A percentile compares a stretch with the other conserved stretches of the same genome.
These are phyloP conservation scores for Pholiota microspora DNA, from an alignment of 768 basidiomycete species.

Conservation along the genomic window DNA sequence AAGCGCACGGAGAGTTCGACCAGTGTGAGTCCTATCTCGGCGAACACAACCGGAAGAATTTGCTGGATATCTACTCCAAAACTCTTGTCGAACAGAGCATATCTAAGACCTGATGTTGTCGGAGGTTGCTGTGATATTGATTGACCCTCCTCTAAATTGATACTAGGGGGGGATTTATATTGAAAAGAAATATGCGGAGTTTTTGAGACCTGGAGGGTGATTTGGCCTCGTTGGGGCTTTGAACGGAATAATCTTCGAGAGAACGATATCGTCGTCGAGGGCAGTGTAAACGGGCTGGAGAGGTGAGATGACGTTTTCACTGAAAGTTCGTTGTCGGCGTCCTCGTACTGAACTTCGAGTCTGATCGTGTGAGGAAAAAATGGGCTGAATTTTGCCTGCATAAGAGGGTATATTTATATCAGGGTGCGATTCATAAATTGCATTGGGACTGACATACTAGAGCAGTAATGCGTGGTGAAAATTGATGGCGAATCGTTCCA, in stretches of 20 bases:
- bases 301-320: constrained; percentile 37
- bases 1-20: constrained; percentile 54
- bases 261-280: constrained; percentile 41
- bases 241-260: constrained; percentile 52
- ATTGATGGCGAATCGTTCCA: constrained; percentile 76
- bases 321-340: constrained; percentile 43
- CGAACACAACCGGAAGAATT: constrained; percentile 45
- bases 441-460: constrained; percentile 41
- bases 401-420: too few species aligned
- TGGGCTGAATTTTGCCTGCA: constrained; percentile 33
- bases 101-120: constrained; percentile 50
- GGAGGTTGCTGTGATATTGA: constrained; percentile 28
- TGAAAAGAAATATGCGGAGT: constrained; percentile 38
- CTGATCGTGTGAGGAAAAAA: constrained; percentile 38
- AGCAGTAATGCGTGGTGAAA: constrained; percentile 60
- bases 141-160: constrained; percentile 24
- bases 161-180: constrained; percentile 41
- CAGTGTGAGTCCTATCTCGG: constrained; percentile 50
- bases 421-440: too few species aligned
- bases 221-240: constrained; percentile 43
- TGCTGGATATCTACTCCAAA: constrained; percentile 48
- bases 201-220: constrained; percentile 35
- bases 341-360: constrained; percentile 47
- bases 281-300: constrained; percentile 24
- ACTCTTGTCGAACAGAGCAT: constrained; percentile 44